phyloP scores from a whole-genome alignment of 2,329 filamentous ascomycete species.

The Harringtonia aguacate region DNA sequence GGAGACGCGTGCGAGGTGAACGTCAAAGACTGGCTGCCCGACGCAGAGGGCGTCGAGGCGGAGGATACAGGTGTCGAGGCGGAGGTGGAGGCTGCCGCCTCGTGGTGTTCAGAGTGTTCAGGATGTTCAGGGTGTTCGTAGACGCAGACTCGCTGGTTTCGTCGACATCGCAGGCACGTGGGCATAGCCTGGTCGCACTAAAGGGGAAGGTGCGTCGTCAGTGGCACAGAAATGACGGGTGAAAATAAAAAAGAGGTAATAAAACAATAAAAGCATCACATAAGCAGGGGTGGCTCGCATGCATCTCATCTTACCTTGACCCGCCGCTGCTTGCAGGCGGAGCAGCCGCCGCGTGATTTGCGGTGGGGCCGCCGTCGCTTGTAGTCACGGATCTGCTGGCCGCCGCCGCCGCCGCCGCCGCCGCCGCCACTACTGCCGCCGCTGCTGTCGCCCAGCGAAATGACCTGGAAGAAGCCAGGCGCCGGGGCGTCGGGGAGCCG shows the following conservation, averaged over 20 bases:
- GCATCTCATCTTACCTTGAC: conserved; percentile 13
- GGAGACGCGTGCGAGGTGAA: too few species aligned
- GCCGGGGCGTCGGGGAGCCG: conserved; percentile 3
- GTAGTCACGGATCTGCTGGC: conserved; percentile 12
- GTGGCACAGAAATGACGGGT: too few species aligned
- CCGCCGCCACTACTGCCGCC: conserved; percentile 8
- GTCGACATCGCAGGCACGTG: conserved; percentile 12
- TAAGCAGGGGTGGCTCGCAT: too few species aligned
- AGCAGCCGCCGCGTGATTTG: conserved; percentile 13
- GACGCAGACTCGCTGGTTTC: conserved; percentile 11
- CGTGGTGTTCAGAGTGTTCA: too few species aligned
- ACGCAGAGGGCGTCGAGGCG: too few species aligned
- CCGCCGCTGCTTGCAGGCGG: conserved; percentile 13
- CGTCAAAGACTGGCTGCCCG: too few species aligned
- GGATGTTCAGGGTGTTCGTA: conserved; percentile 9
- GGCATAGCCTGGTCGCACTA: conserved; percentile 14
- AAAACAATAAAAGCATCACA: too few species aligned
- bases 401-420: conserved; percentile 16
- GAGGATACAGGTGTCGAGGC: background rate
- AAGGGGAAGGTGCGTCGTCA: background rate
- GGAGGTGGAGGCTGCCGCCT: background rate
- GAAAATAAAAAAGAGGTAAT: too few species aligned
- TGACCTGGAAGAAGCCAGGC: conserved; percentile 13
- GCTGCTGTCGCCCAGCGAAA: conserved; percentile 17
- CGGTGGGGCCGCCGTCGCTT: conserved; percentile 13